A percentile compares a stretch with the other conserved stretches of the same genome.
Conservation (phyloP, 2,329 filamentous ascomycete species). For the Zymoseptoria brevis region DNA sequence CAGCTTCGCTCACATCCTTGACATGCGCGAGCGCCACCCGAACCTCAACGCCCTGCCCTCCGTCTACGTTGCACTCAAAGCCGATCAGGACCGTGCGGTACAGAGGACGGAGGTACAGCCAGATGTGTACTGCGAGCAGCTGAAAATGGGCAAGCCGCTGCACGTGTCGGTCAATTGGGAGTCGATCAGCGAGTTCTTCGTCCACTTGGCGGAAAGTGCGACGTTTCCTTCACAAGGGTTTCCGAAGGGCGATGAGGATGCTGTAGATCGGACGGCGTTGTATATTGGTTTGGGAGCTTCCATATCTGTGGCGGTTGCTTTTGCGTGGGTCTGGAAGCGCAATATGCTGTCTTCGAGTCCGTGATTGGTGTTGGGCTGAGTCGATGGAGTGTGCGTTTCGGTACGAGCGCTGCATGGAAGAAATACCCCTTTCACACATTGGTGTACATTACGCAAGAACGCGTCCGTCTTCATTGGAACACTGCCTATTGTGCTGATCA, state of each 20-base stretch:
- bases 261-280: constrained; percentile 71
- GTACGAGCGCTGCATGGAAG: no score
- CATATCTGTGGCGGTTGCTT: constrained; percentile 50
- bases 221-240: constrained; percentile 84
- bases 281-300: constrained; percentile 76
- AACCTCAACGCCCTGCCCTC: constrained; percentile 83
- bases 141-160: constrained; percentile 84
- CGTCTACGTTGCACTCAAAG: constrained; percentile 89
- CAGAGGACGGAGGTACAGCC: constrained; percentile 86
- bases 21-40: constrained; percentile 68
- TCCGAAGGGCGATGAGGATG: constrained; percentile 78
- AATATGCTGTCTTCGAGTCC: constrained; percentile 19
- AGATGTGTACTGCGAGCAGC: constrained; percentile 75
- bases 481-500: no score
- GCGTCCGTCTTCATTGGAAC: no score
- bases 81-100: constrained; percentile 93
- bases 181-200: constrained; percentile 89
- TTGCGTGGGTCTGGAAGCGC: constrained; percentile 53
- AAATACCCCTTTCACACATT: no score
- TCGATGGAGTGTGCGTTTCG: neutral
- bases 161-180: constrained; percentile 94
- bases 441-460: no score
- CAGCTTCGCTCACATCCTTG: constrained; percentile 85
- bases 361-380: neutral
- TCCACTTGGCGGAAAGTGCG: constrained; percentile 80